Evolutionary conservation across 2,329 filamentous ascomycete genomes (phyloP), one percentile per base, ranked within the genome.

Genomic region (Seiridium unicorne): DNA sequence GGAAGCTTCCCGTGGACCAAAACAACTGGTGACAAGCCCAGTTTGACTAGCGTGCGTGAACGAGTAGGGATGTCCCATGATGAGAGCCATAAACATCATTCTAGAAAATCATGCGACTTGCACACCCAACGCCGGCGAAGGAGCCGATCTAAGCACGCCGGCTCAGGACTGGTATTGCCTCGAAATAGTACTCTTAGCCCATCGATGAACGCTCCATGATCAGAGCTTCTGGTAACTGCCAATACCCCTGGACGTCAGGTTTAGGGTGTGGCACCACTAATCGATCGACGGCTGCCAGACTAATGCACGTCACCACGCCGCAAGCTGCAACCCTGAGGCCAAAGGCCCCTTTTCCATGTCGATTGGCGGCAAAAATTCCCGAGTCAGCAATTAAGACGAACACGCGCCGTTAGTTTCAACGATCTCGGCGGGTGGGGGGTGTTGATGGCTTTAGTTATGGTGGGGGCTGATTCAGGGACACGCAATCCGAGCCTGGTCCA

Each of bases 211-310:
- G 7, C n/a, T 7, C 46, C 31, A n/a, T n/a, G n/a, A 32, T 9
- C 46, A 48, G 18, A 32, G 18, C 8, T 8, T 48, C n/a, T 32
- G 31, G 18, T 8, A 7, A 32, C 31, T 7, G 31, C 36, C 36
- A 35, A 13, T n/a, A 31, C 26, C 44, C 44, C 44, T 46, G 55
- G 44, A 32, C 18, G 40, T 36, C 44, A 44, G 40, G 44, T 26
- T 49, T 58, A 51, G 42, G 51, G 56, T 58, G 56, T 51, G 56
- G 56, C 56, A 46, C 56, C 47, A 42, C 47, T 58, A 58, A 44
- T 13, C 18, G 35, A 49, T 44, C 56, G 47, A 44, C 56, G 56
- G 56, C 55, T 10, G 34, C 38, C 46, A 51, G 44, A 35, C 56
- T 58, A 58, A 38, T 58, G 56, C 56, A 51, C 36, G 36, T 44